These are phyloP conservation scores for Fusarium nurragi DNA, from an alignment of 2,329 filamentous ascomycete species.

Conservation along the genomic window DNA sequence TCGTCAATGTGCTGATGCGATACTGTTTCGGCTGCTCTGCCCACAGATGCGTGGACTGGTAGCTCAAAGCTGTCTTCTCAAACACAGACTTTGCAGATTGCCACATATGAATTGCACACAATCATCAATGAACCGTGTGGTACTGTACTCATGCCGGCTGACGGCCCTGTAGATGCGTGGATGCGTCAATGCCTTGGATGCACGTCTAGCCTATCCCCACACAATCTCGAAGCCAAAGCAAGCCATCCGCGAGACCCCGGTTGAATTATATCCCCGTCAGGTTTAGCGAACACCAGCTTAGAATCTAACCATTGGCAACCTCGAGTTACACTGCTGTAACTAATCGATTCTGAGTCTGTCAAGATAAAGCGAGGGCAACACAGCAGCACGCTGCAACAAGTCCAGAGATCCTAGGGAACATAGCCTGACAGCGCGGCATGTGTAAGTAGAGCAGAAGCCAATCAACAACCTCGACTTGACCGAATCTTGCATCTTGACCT, in stretches of 20 bases:
- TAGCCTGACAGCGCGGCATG: constrained; percentile 21
- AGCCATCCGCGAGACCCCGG: constrained; percentile 35
- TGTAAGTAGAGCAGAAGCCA: constrained; percentile 30
- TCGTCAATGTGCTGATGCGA: neutral
- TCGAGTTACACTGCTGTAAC: neutral
- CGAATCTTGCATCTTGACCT: constrained; percentile 34
- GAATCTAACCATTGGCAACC: neutral
- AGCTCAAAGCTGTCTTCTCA: constrained; percentile 17
- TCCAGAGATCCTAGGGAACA: constrained; percentile 14
- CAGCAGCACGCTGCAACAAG: constrained; percentile 11
- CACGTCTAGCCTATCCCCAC: constrained; percentile 41
- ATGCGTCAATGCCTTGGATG: constrained; percentile 55
- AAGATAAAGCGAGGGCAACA: constrained; percentile 17
- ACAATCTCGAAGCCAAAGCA: constrained; percentile 34
- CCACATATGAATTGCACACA: constrained; percentile 11
- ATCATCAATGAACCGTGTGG: constrained; percentile 16
- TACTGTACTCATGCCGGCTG: constrained; percentile 33
- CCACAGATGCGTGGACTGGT: neutral
- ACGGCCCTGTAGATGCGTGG: constrained; percentile 49
- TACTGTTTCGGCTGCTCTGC: neutral
- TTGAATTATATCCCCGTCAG: constrained; percentile 33
- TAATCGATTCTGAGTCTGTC: constrained; percentile 13
- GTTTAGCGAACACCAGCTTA: constrained; percentile 10
- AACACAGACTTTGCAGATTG: constrained; percentile 1
- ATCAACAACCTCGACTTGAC: constrained; percentile 42